phyloP scores from a whole-genome alignment of 2,329 filamentous ascomycete genomes.

The Dactylellina haptotyla region DNA sequence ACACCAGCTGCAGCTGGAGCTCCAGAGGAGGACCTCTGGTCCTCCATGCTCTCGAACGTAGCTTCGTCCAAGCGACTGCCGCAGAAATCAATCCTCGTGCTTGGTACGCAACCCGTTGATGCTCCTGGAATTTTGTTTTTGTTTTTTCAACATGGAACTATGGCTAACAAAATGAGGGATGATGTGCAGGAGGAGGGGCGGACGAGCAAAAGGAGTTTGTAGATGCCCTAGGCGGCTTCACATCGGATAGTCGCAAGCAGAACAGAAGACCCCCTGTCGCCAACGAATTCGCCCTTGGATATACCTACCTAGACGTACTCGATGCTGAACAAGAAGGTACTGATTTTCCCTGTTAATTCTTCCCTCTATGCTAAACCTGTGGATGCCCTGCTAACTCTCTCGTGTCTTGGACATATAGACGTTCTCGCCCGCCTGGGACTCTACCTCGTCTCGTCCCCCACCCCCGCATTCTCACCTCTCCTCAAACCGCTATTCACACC shows the following conservation, averaged over 20 bases:
- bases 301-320: constrained; percentile 93
- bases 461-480: constrained; percentile 81
- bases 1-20: constrained; percentile 22
- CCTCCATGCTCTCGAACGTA: constrained; percentile 87
- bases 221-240: constrained; percentile 60
- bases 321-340: constrained; percentile 92
- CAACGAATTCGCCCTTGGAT: constrained; percentile 90
- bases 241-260: constrained; percentile 63
- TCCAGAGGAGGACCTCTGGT: constrained; percentile 81
- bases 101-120: constrained; percentile 73
- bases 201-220: constrained; percentile 59
- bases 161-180: constrained; percentile 23
- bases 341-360: constrained; percentile 41
- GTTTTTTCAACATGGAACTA: not conserved
- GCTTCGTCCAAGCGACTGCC: constrained; percentile 89
- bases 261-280: constrained; percentile 78
- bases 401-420: no score
- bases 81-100: constrained; percentile 87
- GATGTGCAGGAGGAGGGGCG: constrained; percentile 57
- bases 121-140: constrained; percentile 56
- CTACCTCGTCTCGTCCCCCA: constrained; percentile 87
- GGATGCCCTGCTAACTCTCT: not conserved
- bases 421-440: constrained; percentile 88
- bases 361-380: constrained; percentile 13
- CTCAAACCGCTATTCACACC: constrained; percentile 85